phyloP scores from a whole-genome alignment of 805 yeast genomes.

The Phaffomyces thermotolerans region DNA sequence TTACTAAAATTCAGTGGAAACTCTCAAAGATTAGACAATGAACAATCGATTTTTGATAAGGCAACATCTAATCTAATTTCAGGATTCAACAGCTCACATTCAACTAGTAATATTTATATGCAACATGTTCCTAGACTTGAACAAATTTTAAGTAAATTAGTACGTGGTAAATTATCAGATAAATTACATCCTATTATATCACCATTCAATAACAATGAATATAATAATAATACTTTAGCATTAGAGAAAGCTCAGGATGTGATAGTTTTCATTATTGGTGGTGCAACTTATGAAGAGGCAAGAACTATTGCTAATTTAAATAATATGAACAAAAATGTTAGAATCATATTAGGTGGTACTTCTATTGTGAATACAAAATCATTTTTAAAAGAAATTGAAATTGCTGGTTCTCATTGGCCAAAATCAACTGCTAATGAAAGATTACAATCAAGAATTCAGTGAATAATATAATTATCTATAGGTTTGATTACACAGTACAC shows the following conservation, averaged over 20 bases:
- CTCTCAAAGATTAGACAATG: conserved; percentile 33
- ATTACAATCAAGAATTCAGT: conserved; percentile 7
- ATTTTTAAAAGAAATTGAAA: conserved; percentile 27
- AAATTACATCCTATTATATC: conserved; percentile 39
- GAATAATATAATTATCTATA: background rate
- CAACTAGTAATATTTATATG: conserved; percentile 71
- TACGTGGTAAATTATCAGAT: conserved; percentile 28
- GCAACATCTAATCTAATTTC: conserved; percentile 24
- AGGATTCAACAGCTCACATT: conserved; percentile 31
- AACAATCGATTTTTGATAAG: conserved; percentile 23
- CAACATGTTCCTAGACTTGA: conserved; percentile 81
- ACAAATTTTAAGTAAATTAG: conserved; percentile 26
- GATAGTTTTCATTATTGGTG: conserved; percentile 75
- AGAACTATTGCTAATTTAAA: conserved; percentile 71
- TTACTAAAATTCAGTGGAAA: conserved; percentile 40
- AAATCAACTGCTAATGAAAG: conserved; percentile 10
- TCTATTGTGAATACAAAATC: conserved; percentile 41
- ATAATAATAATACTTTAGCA: conserved; percentile 12
- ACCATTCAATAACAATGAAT: conserved; percentile 18
- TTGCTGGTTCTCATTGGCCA: conserved; percentile 33
- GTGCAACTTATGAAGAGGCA: conserved; percentile 89
- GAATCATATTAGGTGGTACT: conserved; percentile 79
- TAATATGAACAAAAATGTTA: conserved; percentile 42
- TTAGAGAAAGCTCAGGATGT: conserved; percentile 49
- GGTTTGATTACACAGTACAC: too few species aligned